phyloP scores from a whole-genome alignment of 202 grass and related monocot genomes.

The Musa balbisiana region DNA sequence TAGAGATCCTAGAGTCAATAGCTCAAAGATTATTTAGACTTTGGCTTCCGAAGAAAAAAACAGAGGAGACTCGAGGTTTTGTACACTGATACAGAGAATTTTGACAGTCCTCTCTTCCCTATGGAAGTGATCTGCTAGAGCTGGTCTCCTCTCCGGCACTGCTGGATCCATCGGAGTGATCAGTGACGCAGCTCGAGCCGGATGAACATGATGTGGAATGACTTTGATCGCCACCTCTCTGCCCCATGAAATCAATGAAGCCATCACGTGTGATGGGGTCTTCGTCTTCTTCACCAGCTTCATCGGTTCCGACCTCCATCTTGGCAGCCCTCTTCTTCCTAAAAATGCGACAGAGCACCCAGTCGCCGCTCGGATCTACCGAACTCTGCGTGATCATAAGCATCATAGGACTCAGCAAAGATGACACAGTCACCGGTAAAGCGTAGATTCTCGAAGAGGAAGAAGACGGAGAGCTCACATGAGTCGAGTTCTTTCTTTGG shows the following conservation, averaged over 20 bases:
- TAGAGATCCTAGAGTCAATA: neutral
- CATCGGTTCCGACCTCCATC: neutral
- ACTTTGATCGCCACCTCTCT: neutral
- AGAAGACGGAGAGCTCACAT: neutral
- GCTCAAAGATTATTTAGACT: constrained; percentile 7
- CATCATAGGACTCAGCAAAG: neutral
- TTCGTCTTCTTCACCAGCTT: neutral
- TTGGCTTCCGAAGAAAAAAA: constrained; percentile 2
- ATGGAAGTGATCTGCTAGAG: neutral
- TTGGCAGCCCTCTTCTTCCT: constrained; percentile 26
- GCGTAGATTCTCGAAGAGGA: neutral
- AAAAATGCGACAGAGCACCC: constrained; percentile 35
- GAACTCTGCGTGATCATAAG: neutral
- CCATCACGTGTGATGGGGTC: neutral
- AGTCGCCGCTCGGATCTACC: neutral
- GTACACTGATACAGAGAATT: neutral
- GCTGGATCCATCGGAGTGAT: constrained; percentile 11
- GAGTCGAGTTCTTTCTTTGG: constrained; percentile 13
- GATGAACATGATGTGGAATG: constrained; percentile 1
- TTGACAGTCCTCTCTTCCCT: neutral
- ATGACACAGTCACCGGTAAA: neutral
- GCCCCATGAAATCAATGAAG: constrained; percentile 15
- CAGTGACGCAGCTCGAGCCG: constrained; percentile 22
- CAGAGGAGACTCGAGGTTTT: neutral
- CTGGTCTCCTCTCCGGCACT: neutral